Conservation (phyloP, 805 yeast genomes). For the Kluyveromyces wickerhamii region DNA sequence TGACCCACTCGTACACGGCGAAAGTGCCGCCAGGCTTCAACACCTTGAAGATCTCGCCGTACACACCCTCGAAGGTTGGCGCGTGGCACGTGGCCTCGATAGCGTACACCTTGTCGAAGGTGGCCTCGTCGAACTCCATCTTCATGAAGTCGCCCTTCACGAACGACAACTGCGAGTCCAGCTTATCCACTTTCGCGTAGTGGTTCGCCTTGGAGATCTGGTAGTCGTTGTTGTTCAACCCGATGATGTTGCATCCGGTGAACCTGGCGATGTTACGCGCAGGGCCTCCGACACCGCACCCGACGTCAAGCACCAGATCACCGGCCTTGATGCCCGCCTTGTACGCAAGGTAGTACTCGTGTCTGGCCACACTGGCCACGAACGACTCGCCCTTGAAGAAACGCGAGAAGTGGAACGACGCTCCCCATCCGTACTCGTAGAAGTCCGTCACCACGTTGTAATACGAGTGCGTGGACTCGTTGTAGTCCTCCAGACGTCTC, state of each 20-base stretch:
- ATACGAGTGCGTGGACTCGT: slow-evolving; percentile 87
- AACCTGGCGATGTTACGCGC: slow-evolving; percentile 93
- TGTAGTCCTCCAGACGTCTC: slow-evolving; percentile 72
- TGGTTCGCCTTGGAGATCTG: slow-evolving; percentile 86
- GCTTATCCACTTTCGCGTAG: slow-evolving; percentile 58
- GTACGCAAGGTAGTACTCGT: slow-evolving; percentile 89
- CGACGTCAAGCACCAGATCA: slow-evolving; percentile 91
- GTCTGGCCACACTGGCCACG: slow-evolving; percentile 91
- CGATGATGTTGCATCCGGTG: slow-evolving; percentile 79
- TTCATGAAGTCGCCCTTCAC: slow-evolving; percentile 99
- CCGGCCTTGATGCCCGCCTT: slow-evolving; percentile 72
- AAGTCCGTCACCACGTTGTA: slow-evolving; percentile 96
- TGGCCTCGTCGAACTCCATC: slow-evolving; percentile 86
- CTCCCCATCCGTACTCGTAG: slow-evolving; percentile 99
- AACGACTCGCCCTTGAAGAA: slow-evolving; percentile 91
- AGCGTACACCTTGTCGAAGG: slow-evolving; percentile 95
- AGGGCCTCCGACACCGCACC: slow-evolving; percentile 99
- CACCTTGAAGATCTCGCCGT: slow-evolving; percentile 87
- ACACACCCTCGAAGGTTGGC: slow-evolving; percentile 92
- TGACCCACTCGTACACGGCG: slow-evolving; percentile 99
- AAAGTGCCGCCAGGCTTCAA: slow-evolving; percentile 96
- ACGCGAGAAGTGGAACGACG: slow-evolving; percentile 94
- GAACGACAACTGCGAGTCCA: slow-evolving; percentile 68
- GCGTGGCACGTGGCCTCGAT: slow-evolving; percentile 99
- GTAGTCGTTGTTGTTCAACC: slow-evolving; percentile 94